These are phyloP conservation scores for Hypoxylon crocopeplum DNA, from an alignment of 495 filamentous ascomycete species.

Conservation along the genomic window DNA sequence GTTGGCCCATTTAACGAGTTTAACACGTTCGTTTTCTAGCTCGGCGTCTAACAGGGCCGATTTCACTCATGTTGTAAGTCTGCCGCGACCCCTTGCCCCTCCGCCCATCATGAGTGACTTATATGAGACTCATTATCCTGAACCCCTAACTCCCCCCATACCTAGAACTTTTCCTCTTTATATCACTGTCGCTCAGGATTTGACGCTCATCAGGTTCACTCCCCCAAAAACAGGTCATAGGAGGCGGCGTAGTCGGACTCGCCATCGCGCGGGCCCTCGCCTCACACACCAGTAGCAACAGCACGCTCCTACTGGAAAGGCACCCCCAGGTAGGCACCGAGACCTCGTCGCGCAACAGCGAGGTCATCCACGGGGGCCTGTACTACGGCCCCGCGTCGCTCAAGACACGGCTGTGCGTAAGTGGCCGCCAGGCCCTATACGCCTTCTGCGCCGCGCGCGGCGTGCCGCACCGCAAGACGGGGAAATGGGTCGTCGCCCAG, in stretches of 20 bases:
- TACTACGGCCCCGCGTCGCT: constrained; percentile 83
- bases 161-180: too few relatives aligned
- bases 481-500: constrained; percentile 97
- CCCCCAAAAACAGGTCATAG: constrained; percentile 68
- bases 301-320: constrained; percentile 83
- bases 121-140: too few relatives aligned
- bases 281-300: constrained; percentile 48
- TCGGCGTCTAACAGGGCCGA: constrained; percentile 60
- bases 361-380: constrained; percentile 95
- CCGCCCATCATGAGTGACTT: too few relatives aligned
- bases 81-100: background rate
- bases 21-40: constrained; percentile 35
- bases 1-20: background rate
- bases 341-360: constrained; percentile 91
- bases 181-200: too few relatives aligned
- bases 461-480: constrained; percentile 76
- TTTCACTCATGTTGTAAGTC: constrained; percentile 79
- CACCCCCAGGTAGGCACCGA: constrained; percentile 83
- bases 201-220: too few relatives aligned
- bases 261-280: constrained; percentile 84
- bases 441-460: constrained; percentile 68
- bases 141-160: too few relatives aligned
- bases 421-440: constrained; percentile 79
- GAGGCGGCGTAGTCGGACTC: constrained; percentile 89
- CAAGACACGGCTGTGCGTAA: constrained; percentile 84